Percentiles rank a stretch among this genome's conserved stretches.
phyloP scores from a whole-genome alignment of 2,329 filamentous ascomycete genomes.

The Pseudogymnoascus sp. region DNA sequence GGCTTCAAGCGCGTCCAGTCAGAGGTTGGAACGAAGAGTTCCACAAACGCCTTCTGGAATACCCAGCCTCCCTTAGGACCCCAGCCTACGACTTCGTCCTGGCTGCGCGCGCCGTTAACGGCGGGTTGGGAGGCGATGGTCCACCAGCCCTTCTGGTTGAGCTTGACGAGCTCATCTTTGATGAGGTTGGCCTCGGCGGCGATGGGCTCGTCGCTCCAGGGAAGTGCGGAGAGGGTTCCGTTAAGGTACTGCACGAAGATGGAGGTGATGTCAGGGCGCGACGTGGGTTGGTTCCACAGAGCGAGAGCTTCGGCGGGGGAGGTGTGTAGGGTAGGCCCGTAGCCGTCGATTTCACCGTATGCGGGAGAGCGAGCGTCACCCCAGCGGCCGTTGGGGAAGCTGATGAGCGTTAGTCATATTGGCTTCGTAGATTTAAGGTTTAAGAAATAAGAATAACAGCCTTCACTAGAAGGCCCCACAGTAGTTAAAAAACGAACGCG shows the following conservation, averaged over 20 bases:
- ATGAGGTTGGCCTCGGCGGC: constrained; percentile 80
- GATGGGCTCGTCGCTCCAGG: constrained; percentile 88
- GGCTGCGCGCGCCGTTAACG: constrained; percentile 75
- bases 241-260: constrained; percentile 76
- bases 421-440: background rate
- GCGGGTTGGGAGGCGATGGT: constrained; percentile 92
- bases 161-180: constrained; percentile 59
- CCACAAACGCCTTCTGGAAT: constrained; percentile 97
- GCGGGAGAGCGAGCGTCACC: constrained; percentile 87
- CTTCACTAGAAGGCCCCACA: background rate
- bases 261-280: constrained; percentile 61
- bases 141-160: constrained; percentile 88
- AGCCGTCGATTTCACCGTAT: constrained; percentile 96
- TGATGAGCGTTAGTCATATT: background rate
- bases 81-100: constrained; percentile 81
- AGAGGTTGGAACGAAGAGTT: constrained; percentile 74
- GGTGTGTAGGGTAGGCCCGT: constrained; percentile 91
- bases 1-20: constrained; percentile 64
- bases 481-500: background rate
- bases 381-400: constrained; percentile 89
- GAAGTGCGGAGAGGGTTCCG: constrained; percentile 72
- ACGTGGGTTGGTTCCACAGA: constrained; percentile 75
- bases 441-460: background rate
- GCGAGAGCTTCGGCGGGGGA: constrained; percentile 73
- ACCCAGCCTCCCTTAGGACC: constrained; percentile 87